Conservation (phyloP, 805 yeast species). For the Hanseniaspora hatyaiensis region DNA sequence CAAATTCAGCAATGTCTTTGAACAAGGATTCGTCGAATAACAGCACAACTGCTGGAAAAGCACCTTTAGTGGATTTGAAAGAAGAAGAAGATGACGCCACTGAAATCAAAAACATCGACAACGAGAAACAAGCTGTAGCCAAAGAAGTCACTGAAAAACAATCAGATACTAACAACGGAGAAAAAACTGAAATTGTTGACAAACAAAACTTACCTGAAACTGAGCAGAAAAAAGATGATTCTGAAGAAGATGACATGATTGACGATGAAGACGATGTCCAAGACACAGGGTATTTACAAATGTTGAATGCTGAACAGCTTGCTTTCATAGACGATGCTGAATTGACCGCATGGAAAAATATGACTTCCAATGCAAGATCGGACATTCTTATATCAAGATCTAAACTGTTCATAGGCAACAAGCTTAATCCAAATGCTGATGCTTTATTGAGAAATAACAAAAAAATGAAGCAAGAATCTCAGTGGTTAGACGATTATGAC, state of each 20-base stretch:
- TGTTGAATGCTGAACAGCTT: constrained; percentile 37
- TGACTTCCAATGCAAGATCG: constrained; percentile 69
- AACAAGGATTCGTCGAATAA: not conserved
- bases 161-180: too few species aligned
- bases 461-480: constrained; percentile 50
- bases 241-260: constrained; percentile 36
- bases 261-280: constrained; percentile 29
- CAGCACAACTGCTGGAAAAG: constrained; percentile 18
- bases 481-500: constrained; percentile 25
- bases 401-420: constrained; percentile 48
- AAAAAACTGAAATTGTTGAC: too few species aligned
- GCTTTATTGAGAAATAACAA: constrained; percentile 57
- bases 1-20: not conserved
- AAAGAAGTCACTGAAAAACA: too few species aligned
- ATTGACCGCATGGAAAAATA: constrained; percentile 68
- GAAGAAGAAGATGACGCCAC: not conserved
- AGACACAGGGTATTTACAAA: constrained; percentile 21
- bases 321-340: constrained; percentile 62
- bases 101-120: not conserved
- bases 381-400: constrained; percentile 60
- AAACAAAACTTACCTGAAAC: too few species aligned
- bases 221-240: constrained; percentile 21
- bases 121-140: constrained; percentile 14
- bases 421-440: constrained; percentile 52
- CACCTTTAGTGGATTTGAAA: constrained; percentile 10